A percentile compares a stretch with the other conserved stretches of the same genome.
Evolutionary conservation across 2,329 filamentous ascomycete species (phyloP).

Genomic region (Mycogone perniciosa): DNA sequence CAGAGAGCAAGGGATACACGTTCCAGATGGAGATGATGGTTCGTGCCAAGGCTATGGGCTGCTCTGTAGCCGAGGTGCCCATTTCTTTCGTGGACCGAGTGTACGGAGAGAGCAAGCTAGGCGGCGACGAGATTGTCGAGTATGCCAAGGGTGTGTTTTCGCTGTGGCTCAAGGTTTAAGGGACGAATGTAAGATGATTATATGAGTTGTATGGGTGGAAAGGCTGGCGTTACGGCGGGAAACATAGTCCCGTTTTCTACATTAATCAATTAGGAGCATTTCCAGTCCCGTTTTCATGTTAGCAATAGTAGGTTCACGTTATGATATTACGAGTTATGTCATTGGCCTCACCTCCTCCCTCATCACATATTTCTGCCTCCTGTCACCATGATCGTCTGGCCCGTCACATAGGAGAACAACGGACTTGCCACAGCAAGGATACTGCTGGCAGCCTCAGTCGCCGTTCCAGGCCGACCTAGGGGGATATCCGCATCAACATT

Average conservation of each 20-base stretch:
- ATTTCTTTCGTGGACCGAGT: constrained; percentile 94
- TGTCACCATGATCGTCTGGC: constrained; percentile 82
- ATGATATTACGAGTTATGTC: neutral
- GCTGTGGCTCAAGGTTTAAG: constrained; percentile 70
- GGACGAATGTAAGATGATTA: constrained; percentile 1
- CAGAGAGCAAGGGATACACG: constrained; percentile 93
- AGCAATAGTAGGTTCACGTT: neutral
- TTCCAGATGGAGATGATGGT: constrained; percentile 99
- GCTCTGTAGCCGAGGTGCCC: constrained; percentile 87
- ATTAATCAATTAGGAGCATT: constrained; percentile 23
- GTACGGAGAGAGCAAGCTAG: constrained; percentile 92
- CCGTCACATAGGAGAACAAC: constrained; percentile 75
- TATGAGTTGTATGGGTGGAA: constrained; percentile 10
- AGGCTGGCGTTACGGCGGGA: constrained; percentile 24
- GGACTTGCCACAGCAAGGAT: constrained; percentile 77
- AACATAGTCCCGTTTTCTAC: constrained; percentile 24
- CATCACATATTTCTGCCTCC: constrained; percentile 60
- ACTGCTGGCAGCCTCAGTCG: constrained; percentile 72
- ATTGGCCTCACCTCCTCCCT: neutral
- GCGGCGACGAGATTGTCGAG: constrained; percentile 91
- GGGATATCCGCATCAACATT: constrained; percentile 61
- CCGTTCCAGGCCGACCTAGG: constrained; percentile 66
- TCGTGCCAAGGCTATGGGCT: constrained; percentile 91
- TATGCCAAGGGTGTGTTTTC: constrained; percentile 81
- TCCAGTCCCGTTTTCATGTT: constrained; percentile 5